phyloP scores from a whole-genome alignment of 768 basidiomycete genomes.

The Dentipellis sp. region DNA sequence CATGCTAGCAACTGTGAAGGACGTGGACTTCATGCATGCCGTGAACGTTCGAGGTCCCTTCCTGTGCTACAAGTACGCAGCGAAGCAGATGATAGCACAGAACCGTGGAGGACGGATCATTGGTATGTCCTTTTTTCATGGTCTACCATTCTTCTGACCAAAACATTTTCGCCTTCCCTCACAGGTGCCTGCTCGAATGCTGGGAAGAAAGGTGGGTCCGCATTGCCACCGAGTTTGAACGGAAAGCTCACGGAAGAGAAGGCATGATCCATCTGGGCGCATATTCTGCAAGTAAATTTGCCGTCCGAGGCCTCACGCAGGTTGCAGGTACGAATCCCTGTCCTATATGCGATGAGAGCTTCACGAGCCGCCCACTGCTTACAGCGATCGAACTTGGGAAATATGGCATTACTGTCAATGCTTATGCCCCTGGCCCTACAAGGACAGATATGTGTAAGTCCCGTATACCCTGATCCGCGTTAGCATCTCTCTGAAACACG shows the following conservation, averaged over 20 bases:
- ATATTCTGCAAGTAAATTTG: conserved; percentile 25
- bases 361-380: background rate
- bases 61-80: conserved; percentile 17
- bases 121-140: conserved; percentile 7
- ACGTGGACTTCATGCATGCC: conserved; percentile 11
- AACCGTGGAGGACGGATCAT: conserved; percentile 18
- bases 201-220: background rate
- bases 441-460: background rate
- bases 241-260: background rate
- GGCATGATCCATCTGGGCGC: conserved; percentile 10
- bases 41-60: conserved; percentile 16
- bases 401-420: conserved; percentile 17
- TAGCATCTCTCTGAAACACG: background rate
- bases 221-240: background rate
- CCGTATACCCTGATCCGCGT: background rate
- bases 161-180: background rate
- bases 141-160: background rate
- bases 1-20: conserved; percentile 12
- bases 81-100: conserved; percentile 17
- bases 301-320: conserved; percentile 22
- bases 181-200: conserved; percentile 9
- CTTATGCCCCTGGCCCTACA: conserved; percentile 5
- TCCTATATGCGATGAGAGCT: background rate
- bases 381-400: conserved; percentile 13
- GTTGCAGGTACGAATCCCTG: conserved; percentile 7